Base-by-base conservation (phyloP, 768 basidiomycete species). In the Russula sp. region DNA sequence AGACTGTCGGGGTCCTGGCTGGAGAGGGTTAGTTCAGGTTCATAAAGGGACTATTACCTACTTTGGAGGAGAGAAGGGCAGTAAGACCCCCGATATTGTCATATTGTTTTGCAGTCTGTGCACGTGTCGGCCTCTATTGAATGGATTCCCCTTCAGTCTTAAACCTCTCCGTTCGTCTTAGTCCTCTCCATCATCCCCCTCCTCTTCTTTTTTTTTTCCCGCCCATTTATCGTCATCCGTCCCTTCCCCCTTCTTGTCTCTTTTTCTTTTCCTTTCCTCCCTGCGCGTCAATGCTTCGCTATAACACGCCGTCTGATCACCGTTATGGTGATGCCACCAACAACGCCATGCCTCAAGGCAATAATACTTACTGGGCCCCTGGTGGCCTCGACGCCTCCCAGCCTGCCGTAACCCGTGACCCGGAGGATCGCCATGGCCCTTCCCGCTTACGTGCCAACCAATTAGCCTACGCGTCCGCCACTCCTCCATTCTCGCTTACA, bases 401-500 rank as follows among this genome's bases (percentile, higher is more conserved):
- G 42, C 24, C 60, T 65, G 64, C 64, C 64, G 64, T 65, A 65
- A 65, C 18, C 11, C 28, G 49, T 53, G 64, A 65, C 53, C 2
- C 40, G 49, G 60, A 65, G 26, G 59, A 65, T 54, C 64, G 59
- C 22, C 28, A 56, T n/a, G 24, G 24, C 3, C 20, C 40, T 38
- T 28, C 55, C 44, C 57, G 55, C 26, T 20, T 46, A 61, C 64
- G 64, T 20, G 20, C 59, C 11, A 55, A 24, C 50, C 64, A 50
- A 56, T 34, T 42, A 3, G 10, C 22, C 51, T 58, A 57, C 44
- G 32, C 49, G 2, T 46, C 62, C 46, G 38, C 28, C 56, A 30
- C 42, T n/a, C 20, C 53, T 6, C 7, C 62, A 8, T 58, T 59
- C 53, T 5, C 44, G 16, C 24, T 38, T 36, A 3, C 52, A 7